These are phyloP conservation scores for Marasmius sp. DNA, from an alignment of 1,284 basidiomycete genomes.

Conservation along the genomic window DNA sequence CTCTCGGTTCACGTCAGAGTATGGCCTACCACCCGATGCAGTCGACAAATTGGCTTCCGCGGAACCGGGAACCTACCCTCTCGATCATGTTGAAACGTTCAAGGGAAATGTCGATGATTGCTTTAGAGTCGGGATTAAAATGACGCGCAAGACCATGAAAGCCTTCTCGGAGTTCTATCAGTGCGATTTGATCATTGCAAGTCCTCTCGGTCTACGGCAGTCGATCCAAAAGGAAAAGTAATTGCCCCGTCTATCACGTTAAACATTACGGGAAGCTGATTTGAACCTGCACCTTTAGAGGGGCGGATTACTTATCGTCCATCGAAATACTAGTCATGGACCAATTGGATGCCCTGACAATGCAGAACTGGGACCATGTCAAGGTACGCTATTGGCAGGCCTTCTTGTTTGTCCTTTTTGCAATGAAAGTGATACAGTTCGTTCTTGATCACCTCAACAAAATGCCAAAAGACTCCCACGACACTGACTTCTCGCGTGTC, in stretches of 20 bases:
- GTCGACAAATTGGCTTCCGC: slow-evolving; percentile 81
- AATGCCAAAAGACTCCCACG: slow-evolving; percentile 89
- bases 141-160: slow-evolving; percentile 88
- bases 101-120: slow-evolving; percentile 97
- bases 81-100: slow-evolving; percentile 93
- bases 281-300: slow-evolving; percentile 42
- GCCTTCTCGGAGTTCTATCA: slow-evolving; percentile 89
- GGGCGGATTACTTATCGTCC: slow-evolving; percentile 88
- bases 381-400: slow-evolving; percentile 53
- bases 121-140: slow-evolving; percentile 90
- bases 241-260: slow-evolving; percentile 21
- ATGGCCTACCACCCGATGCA: slow-evolving; percentile 76
- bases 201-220: slow-evolving; percentile 89
- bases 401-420: neutral
- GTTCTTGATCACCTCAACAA: slow-evolving; percentile 84
- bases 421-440: slow-evolving; percentile 54
- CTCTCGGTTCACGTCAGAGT: slow-evolving; percentile 81
- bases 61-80: slow-evolving; percentile 77
- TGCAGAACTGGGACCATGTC: slow-evolving; percentile 99
- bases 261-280: neutral
- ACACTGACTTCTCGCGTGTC: slow-evolving; percentile 94
- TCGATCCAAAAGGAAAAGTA: slow-evolving; percentile 93
- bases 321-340: slow-evolving; percentile 95
- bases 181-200: slow-evolving; percentile 91
- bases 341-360: slow-evolving; percentile 89